Percentiles rank a stretch among this genome's conserved stretches.
Evolutionary conservation across 2,329 filamentous ascomycete genomes (phyloP).

Genomic region (Herpotrichia juniperi): DNA sequence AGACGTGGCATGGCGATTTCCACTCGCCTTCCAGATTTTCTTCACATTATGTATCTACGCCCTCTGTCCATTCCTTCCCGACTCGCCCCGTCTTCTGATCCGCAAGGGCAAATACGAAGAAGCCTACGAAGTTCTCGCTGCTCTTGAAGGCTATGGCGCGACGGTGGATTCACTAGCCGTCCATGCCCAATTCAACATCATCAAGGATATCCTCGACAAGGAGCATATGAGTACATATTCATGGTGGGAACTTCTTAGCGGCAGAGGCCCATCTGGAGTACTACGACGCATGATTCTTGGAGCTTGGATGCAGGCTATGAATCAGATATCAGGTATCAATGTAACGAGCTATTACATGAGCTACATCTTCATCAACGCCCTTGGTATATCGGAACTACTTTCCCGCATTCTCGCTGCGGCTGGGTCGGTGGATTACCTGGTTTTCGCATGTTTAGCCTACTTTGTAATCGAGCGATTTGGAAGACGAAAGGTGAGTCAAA

Average conservation of each 20-base stretch:
- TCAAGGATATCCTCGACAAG: constrained; percentile 49
- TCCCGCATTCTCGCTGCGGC: constrained; percentile 49
- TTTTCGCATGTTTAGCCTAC: constrained; percentile 51
- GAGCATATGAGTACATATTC: constrained; percentile 53
- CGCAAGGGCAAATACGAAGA: constrained; percentile 58
- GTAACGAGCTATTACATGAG: constrained; percentile 49
- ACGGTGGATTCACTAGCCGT: constrained; percentile 42
- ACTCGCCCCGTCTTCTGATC: constrained; percentile 57
- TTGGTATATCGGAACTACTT: constrained; percentile 43
- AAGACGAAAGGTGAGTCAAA: constrained; percentile 42
- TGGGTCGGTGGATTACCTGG: constrained; percentile 54
- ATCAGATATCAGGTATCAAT: constrained; percentile 47
- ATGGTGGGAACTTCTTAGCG: constrained; percentile 53
- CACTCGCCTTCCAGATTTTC: constrained; percentile 62
- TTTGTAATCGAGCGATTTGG: constrained; percentile 58
- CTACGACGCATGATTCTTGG: constrained; percentile 53
- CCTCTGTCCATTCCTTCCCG: constrained; percentile 51
- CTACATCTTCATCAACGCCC: constrained; percentile 50
- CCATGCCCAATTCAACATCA: constrained; percentile 44
- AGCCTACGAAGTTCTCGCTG: constrained; percentile 42
- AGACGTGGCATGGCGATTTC: constrained; percentile 51
- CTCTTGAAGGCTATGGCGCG: constrained; percentile 47
- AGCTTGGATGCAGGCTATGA: constrained; percentile 54
- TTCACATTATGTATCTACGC: constrained; percentile 63
- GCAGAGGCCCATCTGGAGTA: constrained; percentile 48